phyloP scores from a whole-genome alignment of 495 filamentous ascomycete genomes.

The Neurospora sp. region DNA sequence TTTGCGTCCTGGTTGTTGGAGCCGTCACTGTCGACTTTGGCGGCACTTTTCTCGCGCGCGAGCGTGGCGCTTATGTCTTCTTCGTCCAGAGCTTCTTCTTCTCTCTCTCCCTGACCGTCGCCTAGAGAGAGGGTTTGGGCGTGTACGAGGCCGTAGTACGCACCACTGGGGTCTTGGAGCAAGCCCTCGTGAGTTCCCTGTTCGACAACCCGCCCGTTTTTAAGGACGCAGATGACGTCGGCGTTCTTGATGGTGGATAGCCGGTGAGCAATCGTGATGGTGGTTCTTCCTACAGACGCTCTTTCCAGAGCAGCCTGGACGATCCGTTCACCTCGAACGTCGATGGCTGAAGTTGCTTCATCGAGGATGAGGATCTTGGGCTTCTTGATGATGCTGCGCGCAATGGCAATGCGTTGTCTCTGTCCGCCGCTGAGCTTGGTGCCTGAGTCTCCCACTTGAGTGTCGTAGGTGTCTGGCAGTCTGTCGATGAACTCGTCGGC shows the following conservation, averaged over 20 bases:
- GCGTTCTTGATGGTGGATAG: slow-evolving; percentile 61
- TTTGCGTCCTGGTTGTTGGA: slow-evolving; percentile 6
- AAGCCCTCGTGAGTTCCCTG: slow-evolving; percentile 59
- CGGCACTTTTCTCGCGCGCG: slow-evolving; percentile 38
- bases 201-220: slow-evolving; percentile 51
- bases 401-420: slow-evolving; percentile 64
- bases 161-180: slow-evolving; percentile 42
- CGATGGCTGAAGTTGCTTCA: slow-evolving; percentile 72
- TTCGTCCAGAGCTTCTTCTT: slow-evolving; percentile 22
- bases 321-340: slow-evolving; percentile 56
- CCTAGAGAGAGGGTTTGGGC: slow-evolving; percentile 40
- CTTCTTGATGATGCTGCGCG: slow-evolving; percentile 59
- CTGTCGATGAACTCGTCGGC: slow-evolving; percentile 50
- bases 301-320: slow-evolving; percentile 61
- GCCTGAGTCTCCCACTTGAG: slow-evolving; percentile 42
- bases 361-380: slow-evolving; percentile 73
- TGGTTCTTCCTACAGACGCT: slow-evolving; percentile 60
- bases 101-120: slow-evolving; percentile 12
- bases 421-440: slow-evolving; percentile 43
- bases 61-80: slow-evolving; percentile 32
- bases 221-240: slow-evolving; percentile 61
- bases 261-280: slow-evolving; percentile 70
- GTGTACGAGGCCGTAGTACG: slow-evolving; percentile 42
- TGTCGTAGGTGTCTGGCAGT: slow-evolving; percentile 53
- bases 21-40: slow-evolving; percentile 20